Percentiles rank a stretch among this genome's conserved stretches.
Conservation (phyloP, 371 early-diverging fungal genomes). For the Apophysomyces ossiformis region DNA sequence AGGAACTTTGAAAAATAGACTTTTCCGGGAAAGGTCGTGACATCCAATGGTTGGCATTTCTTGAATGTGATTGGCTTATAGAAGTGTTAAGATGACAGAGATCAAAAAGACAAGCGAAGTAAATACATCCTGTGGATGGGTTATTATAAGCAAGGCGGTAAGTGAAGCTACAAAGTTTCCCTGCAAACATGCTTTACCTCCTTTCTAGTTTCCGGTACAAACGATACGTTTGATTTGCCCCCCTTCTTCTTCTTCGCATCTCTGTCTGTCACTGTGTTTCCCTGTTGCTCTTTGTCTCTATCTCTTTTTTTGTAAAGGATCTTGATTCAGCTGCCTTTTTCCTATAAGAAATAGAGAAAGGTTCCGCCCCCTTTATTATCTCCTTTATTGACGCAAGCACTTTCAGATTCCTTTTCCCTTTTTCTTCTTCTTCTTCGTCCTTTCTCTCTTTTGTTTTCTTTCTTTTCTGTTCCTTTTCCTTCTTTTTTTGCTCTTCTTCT, state of each 20-base stretch:
- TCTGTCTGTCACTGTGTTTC: no score
- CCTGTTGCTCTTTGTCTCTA: no score
- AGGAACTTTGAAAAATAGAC: neutral
- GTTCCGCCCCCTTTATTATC: slow-evolving; percentile 1
- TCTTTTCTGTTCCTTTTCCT: neutral
- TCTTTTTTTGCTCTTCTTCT: neutral
- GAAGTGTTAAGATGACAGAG: neutral
- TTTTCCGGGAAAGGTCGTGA: slow-evolving; percentile 1
- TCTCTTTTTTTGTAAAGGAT: no score
- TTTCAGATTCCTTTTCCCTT: neutral
- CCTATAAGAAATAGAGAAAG: no score
- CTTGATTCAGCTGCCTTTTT: no score
- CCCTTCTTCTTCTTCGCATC: no score
- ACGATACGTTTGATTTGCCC: neutral
- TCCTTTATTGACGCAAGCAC: slow-evolving; percentile 9
- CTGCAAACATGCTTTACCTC: neutral
- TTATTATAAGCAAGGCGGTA: neutral
- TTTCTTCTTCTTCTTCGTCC: neutral
- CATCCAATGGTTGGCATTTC: neutral
- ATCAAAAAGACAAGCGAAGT: neutral
- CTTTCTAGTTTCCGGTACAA: neutral
- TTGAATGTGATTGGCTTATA: neutral
- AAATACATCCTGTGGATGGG: no score
- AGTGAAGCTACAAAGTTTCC: slow-evolving; percentile 1
- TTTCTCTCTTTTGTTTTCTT: neutral